Percentiles rank a stretch among this genome's conserved stretches.
These are phyloP conservation scores for Linaria vulgaris DNA, from an alignment of 257 asterid species.

Conservation along the genomic window DNA sequence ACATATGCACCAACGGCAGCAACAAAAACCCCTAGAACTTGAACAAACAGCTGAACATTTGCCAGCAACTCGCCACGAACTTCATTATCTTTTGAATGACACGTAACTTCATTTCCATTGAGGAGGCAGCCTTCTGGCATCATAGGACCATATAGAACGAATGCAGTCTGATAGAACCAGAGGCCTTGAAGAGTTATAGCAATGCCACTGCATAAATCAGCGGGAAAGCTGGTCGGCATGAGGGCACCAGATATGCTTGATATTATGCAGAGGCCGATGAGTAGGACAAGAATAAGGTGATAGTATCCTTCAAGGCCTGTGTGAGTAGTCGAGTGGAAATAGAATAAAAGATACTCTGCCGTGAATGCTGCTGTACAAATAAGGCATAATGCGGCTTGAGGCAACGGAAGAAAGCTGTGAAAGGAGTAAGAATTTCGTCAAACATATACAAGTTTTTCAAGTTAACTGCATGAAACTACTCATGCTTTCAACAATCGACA, in stretches of 20 bases:
- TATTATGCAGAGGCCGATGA: conserved; percentile 74
- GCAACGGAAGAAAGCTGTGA: conserved; percentile 75
- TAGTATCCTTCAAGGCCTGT: conserved; percentile 93
- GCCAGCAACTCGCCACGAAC: conserved; percentile 76
- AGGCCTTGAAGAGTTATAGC: conserved; percentile 90
- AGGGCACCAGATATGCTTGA: conserved; percentile 71
- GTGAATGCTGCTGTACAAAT: conserved; percentile 76
- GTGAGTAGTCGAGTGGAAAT: conserved; percentile 94
- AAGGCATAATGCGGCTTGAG: conserved; percentile 73
- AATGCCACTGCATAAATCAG: conserved; percentile 69
- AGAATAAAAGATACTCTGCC: conserved; percentile 82
- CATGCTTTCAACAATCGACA: no score
- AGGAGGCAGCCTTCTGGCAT: conserved; percentile 82
- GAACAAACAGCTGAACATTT: conserved; percentile 65
- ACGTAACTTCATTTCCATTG: conserved; percentile 43
- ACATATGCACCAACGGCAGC: conserved; percentile 53
- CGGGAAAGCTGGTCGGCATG: conserved; percentile 78
- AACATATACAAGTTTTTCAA: neutral
- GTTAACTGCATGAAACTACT: no score
- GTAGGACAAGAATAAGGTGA: conserved; percentile 85
- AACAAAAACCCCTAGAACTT: conserved; percentile 55
- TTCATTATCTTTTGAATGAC: conserved; percentile 58
- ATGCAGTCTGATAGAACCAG: conserved; percentile 98
- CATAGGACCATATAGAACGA: conserved; percentile 92
- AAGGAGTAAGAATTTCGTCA: conserved; percentile 16